Evolutionary conservation across 441 rosid species (phyloP).

Genomic region (Geranium incanum): DNA sequence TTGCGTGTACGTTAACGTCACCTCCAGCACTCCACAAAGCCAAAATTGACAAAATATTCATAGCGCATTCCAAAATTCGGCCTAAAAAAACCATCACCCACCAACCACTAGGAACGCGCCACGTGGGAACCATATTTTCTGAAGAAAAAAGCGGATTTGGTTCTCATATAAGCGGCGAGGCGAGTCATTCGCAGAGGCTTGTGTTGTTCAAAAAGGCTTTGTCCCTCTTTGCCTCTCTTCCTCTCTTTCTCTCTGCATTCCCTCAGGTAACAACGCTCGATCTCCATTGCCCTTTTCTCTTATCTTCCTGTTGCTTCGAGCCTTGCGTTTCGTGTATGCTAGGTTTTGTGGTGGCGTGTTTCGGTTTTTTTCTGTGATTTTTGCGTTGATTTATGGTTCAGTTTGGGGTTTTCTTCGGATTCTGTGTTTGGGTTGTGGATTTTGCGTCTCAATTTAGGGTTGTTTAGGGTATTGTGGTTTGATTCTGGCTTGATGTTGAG

Average conservation of each 20-base stretch:
- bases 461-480: neutral
- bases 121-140: neutral
- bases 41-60: neutral
- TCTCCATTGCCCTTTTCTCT: neutral
- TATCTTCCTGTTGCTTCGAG: neutral
- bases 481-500: neutral
- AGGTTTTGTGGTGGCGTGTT: neutral
- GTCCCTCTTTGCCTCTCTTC: neutral
- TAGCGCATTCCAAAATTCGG: neutral
- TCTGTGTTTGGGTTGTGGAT: neutral
- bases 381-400: neutral
- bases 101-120: neutral
- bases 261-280: neutral
- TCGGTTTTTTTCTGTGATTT: neutral
- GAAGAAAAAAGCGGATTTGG: neutral
- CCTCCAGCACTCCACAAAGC: too few species aligned
- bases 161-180: neutral
- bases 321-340: neutral
- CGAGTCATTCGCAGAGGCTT: conserved; percentile 6
- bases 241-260: neutral
- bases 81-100: neutral
- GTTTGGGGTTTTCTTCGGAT: conserved; percentile 4
- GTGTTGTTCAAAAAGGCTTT: neutral
- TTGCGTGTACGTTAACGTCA: neutral
- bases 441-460: neutral